A percentile compares a stretch with the other conserved stretches of the same genome.
Evolutionary conservation across 768 basidiomycete species (phyloP).

Genomic region (Mycena vulgaris): DNA sequence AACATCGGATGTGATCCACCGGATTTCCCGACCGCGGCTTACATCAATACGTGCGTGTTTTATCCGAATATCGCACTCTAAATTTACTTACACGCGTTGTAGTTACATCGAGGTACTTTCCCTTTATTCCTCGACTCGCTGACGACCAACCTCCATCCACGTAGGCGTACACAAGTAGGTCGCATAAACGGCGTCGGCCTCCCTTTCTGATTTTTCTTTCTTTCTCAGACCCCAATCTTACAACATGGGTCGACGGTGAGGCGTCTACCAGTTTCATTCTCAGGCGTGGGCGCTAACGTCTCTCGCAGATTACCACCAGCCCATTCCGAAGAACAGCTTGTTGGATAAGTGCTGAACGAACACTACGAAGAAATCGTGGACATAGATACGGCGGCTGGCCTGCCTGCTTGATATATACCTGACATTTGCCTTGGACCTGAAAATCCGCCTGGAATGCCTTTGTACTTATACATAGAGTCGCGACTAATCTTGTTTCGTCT

Average conservation of each 20-base stretch:
- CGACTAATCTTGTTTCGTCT: too few species aligned
- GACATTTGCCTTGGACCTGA: not conserved
- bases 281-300: conserved; percentile 48
- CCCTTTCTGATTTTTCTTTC: conserved; percentile 51
- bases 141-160: not conserved
- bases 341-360: conserved; percentile 62
- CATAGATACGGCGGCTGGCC: not conserved
- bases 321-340: conserved; percentile 77
- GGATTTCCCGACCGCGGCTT: conserved; percentile 71
- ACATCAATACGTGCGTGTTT: conserved; percentile 67
- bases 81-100: not conserved
- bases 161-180: conserved; percentile 24
- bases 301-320: conserved; percentile 52
- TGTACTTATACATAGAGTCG: too few species aligned
- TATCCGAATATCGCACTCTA: not conserved
- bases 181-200: conserved; percentile 43
- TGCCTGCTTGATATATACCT: not conserved
- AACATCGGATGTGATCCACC: conserved; percentile 79
- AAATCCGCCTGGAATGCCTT: too few species aligned
- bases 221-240: conserved; percentile 69
- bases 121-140: not conserved
- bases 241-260: conserved; percentile 59
- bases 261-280: not conserved
- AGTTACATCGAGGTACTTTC: conserved; percentile 18
- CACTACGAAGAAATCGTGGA: not conserved